Conservation (phyloP, 257 asterid genomes). For the Solanum rostratum region DNA sequence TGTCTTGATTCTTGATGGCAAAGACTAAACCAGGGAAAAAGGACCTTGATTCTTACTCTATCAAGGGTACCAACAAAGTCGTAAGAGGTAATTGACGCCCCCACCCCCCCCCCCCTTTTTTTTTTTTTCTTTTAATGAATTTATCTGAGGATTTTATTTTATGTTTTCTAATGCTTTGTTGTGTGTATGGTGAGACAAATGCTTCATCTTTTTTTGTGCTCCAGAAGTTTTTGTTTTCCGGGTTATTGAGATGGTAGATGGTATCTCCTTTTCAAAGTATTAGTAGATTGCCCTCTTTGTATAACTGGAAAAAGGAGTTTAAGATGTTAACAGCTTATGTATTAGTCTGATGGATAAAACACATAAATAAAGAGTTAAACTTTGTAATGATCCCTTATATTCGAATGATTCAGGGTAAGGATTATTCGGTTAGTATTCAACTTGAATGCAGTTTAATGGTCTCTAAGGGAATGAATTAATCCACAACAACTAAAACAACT, state of each 20-base stretch:
- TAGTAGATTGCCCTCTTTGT: neutral
- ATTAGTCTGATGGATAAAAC: neutral
- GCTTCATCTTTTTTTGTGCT: neutral
- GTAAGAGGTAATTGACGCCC: too few relatives aligned
- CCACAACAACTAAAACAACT: neutral
- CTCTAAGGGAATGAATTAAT: neutral
- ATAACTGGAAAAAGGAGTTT: neutral
- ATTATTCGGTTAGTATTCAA: neutral
- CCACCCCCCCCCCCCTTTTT: too few relatives aligned
- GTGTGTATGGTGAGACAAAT: neutral
- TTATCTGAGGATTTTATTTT: neutral
- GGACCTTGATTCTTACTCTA: constrained; percentile 75
- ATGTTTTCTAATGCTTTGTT: neutral
- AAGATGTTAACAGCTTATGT: neutral
- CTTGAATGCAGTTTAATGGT: neutral
- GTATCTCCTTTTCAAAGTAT: neutral
- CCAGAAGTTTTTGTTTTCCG: neutral
- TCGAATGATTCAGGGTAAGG: neutral
- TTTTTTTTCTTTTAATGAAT: neutral
- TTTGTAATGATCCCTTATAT: neutral
- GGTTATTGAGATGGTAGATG: neutral
- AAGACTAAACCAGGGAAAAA: constrained; percentile 96
- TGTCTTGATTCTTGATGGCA: constrained; percentile 38
- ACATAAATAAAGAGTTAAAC: neutral
- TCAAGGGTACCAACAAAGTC: constrained; percentile 85